Percentiles rank a stretch among this genome's conserved stretches.
phyloP scores from a whole-genome alignment of 2,329 filamentous ascomycete genomes.

The Epichloe brachyelytri region DNA sequence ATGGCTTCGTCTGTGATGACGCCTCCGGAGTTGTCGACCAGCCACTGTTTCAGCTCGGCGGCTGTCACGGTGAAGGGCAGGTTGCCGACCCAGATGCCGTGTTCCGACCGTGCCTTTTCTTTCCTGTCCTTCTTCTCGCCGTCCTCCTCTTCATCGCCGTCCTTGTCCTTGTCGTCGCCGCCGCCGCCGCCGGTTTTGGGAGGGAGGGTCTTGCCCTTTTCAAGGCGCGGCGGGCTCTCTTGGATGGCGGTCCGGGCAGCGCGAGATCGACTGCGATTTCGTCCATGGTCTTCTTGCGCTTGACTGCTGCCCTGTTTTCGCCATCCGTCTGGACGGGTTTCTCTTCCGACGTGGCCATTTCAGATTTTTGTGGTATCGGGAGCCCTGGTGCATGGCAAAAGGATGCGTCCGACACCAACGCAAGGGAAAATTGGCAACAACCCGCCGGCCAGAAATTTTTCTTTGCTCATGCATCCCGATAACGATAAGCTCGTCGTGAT shows the following conservation, averaged over 20 bases:
- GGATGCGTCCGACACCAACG: neutral
- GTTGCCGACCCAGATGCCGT: constrained; percentile 94
- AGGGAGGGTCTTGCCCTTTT: constrained; percentile 65
- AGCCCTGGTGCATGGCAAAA: neutral
- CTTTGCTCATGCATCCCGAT: neutral
- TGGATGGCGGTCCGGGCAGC: constrained; percentile 88
- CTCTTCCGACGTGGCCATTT: constrained; percentile 9
- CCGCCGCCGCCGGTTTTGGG: constrained; percentile 25
- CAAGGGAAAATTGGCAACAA: neutral
- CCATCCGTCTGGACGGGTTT: constrained; percentile 2
- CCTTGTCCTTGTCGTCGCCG: constrained; percentile 21
- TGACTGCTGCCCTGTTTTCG: constrained; percentile 20
- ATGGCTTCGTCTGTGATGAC: constrained; percentile 57
- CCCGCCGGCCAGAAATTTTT: neutral
- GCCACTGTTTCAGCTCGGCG: constrained; percentile 62
- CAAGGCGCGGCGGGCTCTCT: constrained; percentile 77
- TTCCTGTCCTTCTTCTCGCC: constrained; percentile 26
- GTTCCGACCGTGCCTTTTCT: constrained; percentile 53
- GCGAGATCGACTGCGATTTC: constrained; percentile 83
- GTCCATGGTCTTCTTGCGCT: constrained; percentile 60
- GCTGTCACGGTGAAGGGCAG: constrained; percentile 72
- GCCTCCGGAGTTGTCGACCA: constrained; percentile 59
- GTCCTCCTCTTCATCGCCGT: constrained; percentile 22
- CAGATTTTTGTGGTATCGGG: neutral
- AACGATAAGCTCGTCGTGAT: neutral